Evolutionary conservation across 768 basidiomycete genomes (phyloP).

Genomic region (Lepiota venenata): DNA sequence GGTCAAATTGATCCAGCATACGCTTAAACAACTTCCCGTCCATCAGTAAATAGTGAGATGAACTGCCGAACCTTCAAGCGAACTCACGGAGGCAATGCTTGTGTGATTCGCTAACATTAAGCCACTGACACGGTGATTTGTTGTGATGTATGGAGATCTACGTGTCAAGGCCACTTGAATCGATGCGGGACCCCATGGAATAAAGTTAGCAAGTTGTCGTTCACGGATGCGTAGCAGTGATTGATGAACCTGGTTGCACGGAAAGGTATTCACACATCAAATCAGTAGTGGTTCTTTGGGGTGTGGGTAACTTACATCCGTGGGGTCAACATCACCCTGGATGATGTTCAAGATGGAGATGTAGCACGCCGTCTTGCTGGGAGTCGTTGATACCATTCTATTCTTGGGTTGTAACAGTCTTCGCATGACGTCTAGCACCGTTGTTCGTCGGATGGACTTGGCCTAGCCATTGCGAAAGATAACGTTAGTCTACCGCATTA

Average conservation of each 20-base stretch:
- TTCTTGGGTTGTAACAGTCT: slow-evolving; percentile 97
- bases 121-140: slow-evolving; percentile 93
- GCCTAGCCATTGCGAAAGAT: slow-evolving; percentile 47
- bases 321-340: slow-evolving; percentile 97
- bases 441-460: slow-evolving; percentile 93
- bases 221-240: slow-evolving; percentile 95
- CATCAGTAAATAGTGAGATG: background rate
- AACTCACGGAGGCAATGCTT: slow-evolving; percentile 88
- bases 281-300: slow-evolving; percentile 6
- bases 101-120: slow-evolving; percentile 99
- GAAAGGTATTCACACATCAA: background rate
- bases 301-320: slow-evolving; percentile 64
- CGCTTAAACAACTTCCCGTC: slow-evolving; percentile 81
- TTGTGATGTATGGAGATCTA: slow-evolving; percentile 82
- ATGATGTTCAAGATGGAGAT: slow-evolving; percentile 99
- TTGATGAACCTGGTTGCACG: slow-evolving; percentile 81
- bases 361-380: slow-evolving; percentile 90
- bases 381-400: slow-evolving; percentile 94
- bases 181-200: slow-evolving; percentile 98
- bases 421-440: slow-evolving; percentile 98
- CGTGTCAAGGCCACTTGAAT: slow-evolving; percentile 96
- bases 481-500: background rate
- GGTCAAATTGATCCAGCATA: slow-evolving; percentile 94
- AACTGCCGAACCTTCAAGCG: background rate
- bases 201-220: slow-evolving; percentile 94